Evolutionary conservation across 2,329 filamentous ascomycete species (phyloP), one percentile per base, ranked within the genome.

Genomic region (Penicillium crustosum): DNA sequence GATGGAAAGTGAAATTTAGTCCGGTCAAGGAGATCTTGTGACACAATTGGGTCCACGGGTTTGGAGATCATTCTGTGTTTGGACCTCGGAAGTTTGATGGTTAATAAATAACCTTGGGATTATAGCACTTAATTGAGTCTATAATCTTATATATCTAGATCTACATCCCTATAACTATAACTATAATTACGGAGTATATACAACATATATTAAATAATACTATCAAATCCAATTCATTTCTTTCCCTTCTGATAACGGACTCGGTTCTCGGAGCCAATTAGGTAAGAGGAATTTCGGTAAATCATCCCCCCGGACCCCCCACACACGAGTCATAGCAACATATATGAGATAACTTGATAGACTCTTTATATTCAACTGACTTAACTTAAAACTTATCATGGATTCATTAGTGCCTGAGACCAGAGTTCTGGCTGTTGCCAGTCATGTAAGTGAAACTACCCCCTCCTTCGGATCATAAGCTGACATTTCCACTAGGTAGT

Each of bases 391-490:
- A 60, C 61, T 49, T 54, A 76, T 75, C 70, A 67, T 68, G 13
- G 77, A 79, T 59, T 66, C 66, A 45, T 67, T 77, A 54, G 77
- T 86, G 49, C 84, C 85, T 25, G 85, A 87, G 66, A 87, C 85
- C 51, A 79, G 82, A 68, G 91, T 97, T 61, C 83, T 97, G 72
- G 92, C 93, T 58, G 85, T 97, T 68, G 92, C 93, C 73, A 97
- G 93, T 78, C 93, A 97, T 93, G 93, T 97, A 89, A 61, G 70
- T 49, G 1, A 13, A 15, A 23, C 23, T 23, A 5, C 12, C 21
- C 3, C 21, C 31, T 78, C 88, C 77, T 61, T 59, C 57, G 56
- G 61, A 49, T 53, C 45, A 48, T 36, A 8, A 39, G 35, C 48
- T 53, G 57, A 53, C 58, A 33, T 39, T 7, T 49, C 31, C 13